Evolutionary conservation across 768 basidiomycete species (phyloP), one percentile per base, ranked within the genome.

Genomic region (Pulveroboletus sp.): DNA sequence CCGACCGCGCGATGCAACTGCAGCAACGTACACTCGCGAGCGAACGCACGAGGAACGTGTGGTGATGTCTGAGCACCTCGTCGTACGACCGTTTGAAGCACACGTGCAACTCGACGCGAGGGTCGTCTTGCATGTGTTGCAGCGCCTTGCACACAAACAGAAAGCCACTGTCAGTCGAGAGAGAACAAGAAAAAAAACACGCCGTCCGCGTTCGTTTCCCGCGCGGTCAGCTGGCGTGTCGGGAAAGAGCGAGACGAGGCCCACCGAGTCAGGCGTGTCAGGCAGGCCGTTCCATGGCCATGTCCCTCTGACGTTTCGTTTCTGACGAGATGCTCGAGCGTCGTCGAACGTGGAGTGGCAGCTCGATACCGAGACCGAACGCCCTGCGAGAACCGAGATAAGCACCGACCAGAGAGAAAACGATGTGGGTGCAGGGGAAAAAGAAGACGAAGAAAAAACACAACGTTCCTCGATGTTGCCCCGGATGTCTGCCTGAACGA

Each of bases 21-120:
- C n/a, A n/a, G n/a, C n/a, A n/a, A 66, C 66, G 54, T 68, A 68
- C 66, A 31, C 39, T 46, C 21, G 66, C 68, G n/a, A 68, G 47
- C 18, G 83, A 79, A 21, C 85, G 81, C 52, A 88, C 74, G 56
- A 87, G 28, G 62, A 85, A 85, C 0, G 78, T 72, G 61, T 86
- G 83, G 65, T 87, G 84, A 51, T 81, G 82, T 45, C 67, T 71
- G 43, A 89, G 73, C 15, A 86, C 80, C 46, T 75, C 73, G 53
- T 89, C 85, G 63, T 86, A 89, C 3, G 87, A 76, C 37, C 78
- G 72, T 65, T 76, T 79, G 72, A 89, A 89, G 65, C 86, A 87
- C 50, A 76, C 72, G 57, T 82, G 77, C 39, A 87, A 69, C 54
- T 85, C 82, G 2, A 74, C 60, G 24, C 58, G 59, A 15, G 65